Evolutionary conservation across 1,139 yeast genomes (phyloP).

Genomic region (Trichomonascaceae sp.): DNA sequence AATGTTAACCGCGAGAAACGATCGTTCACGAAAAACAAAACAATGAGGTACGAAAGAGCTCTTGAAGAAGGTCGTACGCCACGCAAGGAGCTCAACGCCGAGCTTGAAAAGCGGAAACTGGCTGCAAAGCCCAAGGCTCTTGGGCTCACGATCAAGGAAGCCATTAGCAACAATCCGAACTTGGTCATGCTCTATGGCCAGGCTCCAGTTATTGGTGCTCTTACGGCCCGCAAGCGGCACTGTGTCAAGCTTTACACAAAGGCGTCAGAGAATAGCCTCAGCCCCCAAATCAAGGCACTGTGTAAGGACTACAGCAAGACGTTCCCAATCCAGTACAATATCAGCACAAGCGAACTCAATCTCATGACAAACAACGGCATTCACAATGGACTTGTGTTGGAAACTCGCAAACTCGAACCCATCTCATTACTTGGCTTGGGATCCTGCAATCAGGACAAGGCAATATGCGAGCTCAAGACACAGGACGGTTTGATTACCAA

Average conservation of each 20-base stretch:
- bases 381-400: slow-evolving; percentile 72
- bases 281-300: slow-evolving; percentile 28
- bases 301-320: slow-evolving; percentile 32
- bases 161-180: slow-evolving; percentile 27
- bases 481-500: not conserved
- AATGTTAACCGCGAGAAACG: slow-evolving; percentile 8
- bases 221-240: slow-evolving; percentile 42
- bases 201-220: slow-evolving; percentile 60
- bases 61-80: slow-evolving; percentile 2
- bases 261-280: slow-evolving; percentile 18
- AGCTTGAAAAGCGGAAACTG: slow-evolving; percentile 8
- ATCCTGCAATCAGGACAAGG: slow-evolving; percentile 1
- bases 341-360: slow-evolving; percentile 46
- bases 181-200: slow-evolving; percentile 67
- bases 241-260: slow-evolving; percentile 38
- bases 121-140: slow-evolving; percentile 1
- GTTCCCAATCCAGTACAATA: slow-evolving; percentile 32
- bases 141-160: slow-evolving; percentile 2
- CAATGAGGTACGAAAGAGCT: slow-evolving; percentile 5
- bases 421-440: slow-evolving; percentile 13
- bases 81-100: slow-evolving; percentile 5
- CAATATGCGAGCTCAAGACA: not conserved
- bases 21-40: slow-evolving; percentile 8
- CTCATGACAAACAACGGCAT: slow-evolving; percentile 53
- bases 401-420: slow-evolving; percentile 45